phyloP scores from a whole-genome alignment of 1,284 basidiomycete species.

The Austropuccinia psidii region DNA sequence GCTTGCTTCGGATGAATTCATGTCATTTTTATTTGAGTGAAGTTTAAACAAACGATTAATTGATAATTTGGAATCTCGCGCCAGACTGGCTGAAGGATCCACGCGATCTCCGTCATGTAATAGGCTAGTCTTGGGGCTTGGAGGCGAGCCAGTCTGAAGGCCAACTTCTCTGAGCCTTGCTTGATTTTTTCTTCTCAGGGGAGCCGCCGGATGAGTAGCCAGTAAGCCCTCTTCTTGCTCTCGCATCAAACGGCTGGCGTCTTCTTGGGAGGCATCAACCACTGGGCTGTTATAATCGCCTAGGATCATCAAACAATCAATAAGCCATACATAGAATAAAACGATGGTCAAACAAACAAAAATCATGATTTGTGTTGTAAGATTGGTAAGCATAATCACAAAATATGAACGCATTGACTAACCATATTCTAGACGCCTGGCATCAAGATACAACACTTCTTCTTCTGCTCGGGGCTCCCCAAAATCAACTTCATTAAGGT shows the following conservation, averaged over 20 bases:
- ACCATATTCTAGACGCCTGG: conserved; percentile 70
- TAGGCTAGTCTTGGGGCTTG: not conserved
- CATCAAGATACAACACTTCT: conserved; percentile 63
- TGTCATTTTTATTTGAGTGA: not conserved
- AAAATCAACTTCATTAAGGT: conserved; percentile 52
- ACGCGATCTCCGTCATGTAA: not conserved
- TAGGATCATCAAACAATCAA: not conserved
- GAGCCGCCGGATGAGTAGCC: conserved; percentile 16
- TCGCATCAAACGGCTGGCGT: conserved; percentile 41
- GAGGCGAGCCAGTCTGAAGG: not conserved
- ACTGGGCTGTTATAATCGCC: conserved; percentile 43
- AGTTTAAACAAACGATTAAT: not conserved
- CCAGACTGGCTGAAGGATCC: not conserved
- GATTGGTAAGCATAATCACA: conserved; percentile 44
- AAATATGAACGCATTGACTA: conserved; percentile 62
- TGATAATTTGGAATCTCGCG: not conserved
- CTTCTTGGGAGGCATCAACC: conserved; percentile 44
- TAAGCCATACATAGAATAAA: not conserved
- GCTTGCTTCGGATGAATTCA: not conserved
- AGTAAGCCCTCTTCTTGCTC: conserved; percentile 40
- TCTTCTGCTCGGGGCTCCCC: conserved; percentile 59
- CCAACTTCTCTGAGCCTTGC: not conserved
- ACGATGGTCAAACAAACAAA: too few relatives aligned
- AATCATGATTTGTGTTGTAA: too few relatives aligned
- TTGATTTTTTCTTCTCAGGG: conserved; percentile 7